phyloP scores from a whole-genome alignment of 768 basidiomycete species.

The Leccinum aurantiacum region DNA sequence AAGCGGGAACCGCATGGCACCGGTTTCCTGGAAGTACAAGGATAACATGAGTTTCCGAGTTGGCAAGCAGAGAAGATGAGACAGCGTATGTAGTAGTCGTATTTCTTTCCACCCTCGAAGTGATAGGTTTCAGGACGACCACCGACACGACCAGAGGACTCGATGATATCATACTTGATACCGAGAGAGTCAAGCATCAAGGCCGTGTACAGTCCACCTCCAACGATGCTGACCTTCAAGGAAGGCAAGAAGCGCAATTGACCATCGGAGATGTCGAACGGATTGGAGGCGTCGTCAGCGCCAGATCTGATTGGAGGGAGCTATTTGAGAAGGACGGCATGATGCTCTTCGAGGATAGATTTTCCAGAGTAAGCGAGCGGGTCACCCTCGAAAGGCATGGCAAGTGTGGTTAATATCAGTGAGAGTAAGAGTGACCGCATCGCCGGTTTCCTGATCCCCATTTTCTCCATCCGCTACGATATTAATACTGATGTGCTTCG shows the following conservation, averaged over 20 bases:
- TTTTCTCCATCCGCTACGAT: too few relatives aligned
- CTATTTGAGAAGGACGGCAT: constrained; percentile 7
- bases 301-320: neutral
- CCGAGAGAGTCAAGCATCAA: constrained; percentile 44
- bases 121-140: constrained; percentile 47
- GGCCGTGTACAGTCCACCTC: constrained; percentile 41
- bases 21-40: constrained; percentile 31
- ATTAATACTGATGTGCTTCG: too few relatives aligned
- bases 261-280: constrained; percentile 1
- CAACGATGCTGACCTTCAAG: constrained; percentile 20
- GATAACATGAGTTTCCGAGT: neutral
- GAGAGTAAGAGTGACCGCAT: too few relatives aligned
- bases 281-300: neutral
- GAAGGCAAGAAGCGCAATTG: neutral
- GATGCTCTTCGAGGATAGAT: constrained; percentile 15
- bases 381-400: constrained; percentile 20
- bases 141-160: constrained; percentile 40
- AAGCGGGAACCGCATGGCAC: constrained; percentile 41
- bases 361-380: constrained; percentile 16
- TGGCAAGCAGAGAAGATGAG: neutral
- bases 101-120: constrained; percentile 31
- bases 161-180: constrained; percentile 47
- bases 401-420: neutral
- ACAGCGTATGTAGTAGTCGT: constrained; percentile 39
- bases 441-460: too few relatives aligned